Evolutionary conservation across 352 stramenopile genomes (phyloP).

Genomic region (Peronospora belbahrii): DNA sequence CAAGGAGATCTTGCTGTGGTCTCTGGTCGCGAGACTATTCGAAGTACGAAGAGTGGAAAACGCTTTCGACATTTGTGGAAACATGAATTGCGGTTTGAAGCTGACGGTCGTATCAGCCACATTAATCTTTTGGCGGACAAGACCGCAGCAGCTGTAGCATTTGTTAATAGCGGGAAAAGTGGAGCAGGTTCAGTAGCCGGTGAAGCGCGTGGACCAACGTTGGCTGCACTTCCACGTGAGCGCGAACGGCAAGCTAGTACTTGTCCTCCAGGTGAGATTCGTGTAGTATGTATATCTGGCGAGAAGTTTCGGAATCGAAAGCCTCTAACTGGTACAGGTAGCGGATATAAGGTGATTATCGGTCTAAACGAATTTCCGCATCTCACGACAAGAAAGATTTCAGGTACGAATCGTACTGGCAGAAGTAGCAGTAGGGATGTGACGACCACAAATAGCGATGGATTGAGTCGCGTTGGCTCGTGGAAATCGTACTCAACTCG

Average conservation of each 20-base stretch:
- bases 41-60: conserved; percentile 52
- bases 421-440: conserved; percentile 17
- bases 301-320: conserved; percentile 31
- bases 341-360: conserved; percentile 54
- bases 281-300: conserved; percentile 71
- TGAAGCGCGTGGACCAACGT: conserved; percentile 30
- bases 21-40: conserved; percentile 67
- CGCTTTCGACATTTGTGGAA: conserved; percentile 81
- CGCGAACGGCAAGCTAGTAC: conserved; percentile 47
- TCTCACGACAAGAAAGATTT: conserved; percentile 39
- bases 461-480: conserved; percentile 39
- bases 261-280: conserved; percentile 72
- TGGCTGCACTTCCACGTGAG: conserved; percentile 57
- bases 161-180: conserved; percentile 35
- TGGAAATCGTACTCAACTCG: conserved; percentile 63
- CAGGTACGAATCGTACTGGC: conserved; percentile 9
- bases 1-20: conserved; percentile 69
- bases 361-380: conserved; percentile 72
- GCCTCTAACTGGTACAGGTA: conserved; percentile 39
- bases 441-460: conserved; percentile 26
- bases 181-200: conserved; percentile 26
- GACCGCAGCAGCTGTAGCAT: conserved; percentile 65
- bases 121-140: conserved; percentile 85
- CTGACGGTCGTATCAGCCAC: conserved; percentile 70
- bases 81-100: conserved; percentile 74